Evolutionary conservation across 1,139 yeast genomes (phyloP).

Genomic region (Geotrichum citri-aurantii): DNA sequence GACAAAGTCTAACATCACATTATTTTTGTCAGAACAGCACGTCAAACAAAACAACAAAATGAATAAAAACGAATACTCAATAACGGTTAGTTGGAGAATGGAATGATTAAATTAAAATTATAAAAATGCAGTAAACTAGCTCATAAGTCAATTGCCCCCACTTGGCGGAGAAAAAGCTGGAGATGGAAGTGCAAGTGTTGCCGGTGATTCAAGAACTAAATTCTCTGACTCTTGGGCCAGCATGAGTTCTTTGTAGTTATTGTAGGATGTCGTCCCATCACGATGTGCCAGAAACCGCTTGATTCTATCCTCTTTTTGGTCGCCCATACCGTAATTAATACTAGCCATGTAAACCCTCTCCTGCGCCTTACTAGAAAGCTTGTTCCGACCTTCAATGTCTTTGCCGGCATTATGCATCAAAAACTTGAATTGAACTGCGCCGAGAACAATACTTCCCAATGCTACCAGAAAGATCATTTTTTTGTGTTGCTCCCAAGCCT

Average conservation of each 20-base stretch:
- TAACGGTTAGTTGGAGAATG: neutral
- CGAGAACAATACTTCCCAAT: conserved; percentile 26
- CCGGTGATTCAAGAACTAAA: neutral
- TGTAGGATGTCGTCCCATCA: conserved; percentile 12
- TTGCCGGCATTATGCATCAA: conserved; percentile 12
- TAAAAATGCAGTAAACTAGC: neutral
- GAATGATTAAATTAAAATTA: neutral
- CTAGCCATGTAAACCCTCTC: conserved; percentile 10
- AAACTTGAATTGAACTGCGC: conserved; percentile 27
- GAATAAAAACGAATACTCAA: neutral
- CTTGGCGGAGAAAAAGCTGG: neutral
- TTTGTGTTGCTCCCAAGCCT: conserved; percentile 29
- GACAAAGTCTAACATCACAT: neutral
- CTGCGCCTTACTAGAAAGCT: conserved; percentile 8
- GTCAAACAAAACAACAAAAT: neutral
- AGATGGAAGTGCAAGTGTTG: conserved; percentile 5
- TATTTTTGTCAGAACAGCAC: neutral
- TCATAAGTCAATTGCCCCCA: neutral
- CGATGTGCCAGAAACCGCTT: conserved; percentile 15
- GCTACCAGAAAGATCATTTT: conserved; percentile 28
- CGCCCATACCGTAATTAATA: conserved; percentile 18
- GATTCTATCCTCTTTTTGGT: conserved; percentile 12
- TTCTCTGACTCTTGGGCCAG: conserved; percentile 3
- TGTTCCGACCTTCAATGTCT: conserved; percentile 13
- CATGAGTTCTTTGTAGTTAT: conserved; percentile 12